Evolutionary conservation across 768 basidiomycete genomes (phyloP), one percentile per base, ranked within the genome.

Genomic region (Phlebiopsis gigantea): DNA sequence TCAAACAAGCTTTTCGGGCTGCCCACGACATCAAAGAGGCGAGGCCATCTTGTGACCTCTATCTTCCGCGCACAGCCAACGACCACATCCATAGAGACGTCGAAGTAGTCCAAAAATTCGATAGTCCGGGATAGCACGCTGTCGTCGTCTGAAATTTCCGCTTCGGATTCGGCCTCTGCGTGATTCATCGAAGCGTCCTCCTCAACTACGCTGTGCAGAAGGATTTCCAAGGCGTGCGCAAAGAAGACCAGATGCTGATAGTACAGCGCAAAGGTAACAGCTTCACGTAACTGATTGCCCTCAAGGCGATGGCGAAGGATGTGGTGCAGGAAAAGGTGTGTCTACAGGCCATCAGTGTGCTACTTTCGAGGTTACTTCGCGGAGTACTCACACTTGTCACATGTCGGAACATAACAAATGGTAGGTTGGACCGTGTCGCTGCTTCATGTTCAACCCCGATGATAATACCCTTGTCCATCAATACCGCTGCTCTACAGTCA

Each of bases 401-500:
- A 70, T 96, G 89, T 50, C 93, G 81, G 73, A 96, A 98, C 74
- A 95, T 87, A 14, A 88, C 86, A 67, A 97, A 97, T 1, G 93
- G 83, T 8, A 98, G 73, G 56, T 86, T 89, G 24, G 78, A 72
- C 53, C 90, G 80, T 15, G 86, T 78, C 2, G 84, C 86, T 2
- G 83, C 81, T 69, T 99, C 96, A 56, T 94, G 84, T 62, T 98
- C 95, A 25, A 89, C 91, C 7, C 96, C 96, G 62, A 98, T 94
- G 61, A 99, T 93, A 62, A 99, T 97, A 0, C 95, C 96, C 67
- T 98, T 99, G 70, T 98, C 95, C 94, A 98, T 98, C 24, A 99
- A 79, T 6, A 94, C 93, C 56, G 96, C 96, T 98, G n/a, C 46
- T 41, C n/a, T 28, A 4, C 17, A 14, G 14, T 24, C 4, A 42